These are phyloP conservation scores for Wickerhamiella brachini DNA, from an alignment of 805 yeast genomes.

Conservation along the genomic window DNA sequence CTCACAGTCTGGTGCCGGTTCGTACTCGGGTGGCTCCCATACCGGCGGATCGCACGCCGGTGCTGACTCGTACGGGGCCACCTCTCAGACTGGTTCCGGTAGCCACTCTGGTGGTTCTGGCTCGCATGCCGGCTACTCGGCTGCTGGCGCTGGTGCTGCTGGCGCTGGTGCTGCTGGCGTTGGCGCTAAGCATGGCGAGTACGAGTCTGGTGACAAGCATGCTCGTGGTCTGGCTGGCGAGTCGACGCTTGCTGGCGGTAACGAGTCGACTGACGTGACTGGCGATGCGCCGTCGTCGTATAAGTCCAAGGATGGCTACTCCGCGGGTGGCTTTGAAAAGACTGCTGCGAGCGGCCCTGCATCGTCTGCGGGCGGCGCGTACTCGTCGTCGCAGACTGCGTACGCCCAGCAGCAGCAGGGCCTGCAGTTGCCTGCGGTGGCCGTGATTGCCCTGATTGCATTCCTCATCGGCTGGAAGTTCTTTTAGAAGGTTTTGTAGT, in stretches of 20 bases:
- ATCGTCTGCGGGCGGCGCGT: slow-evolving; percentile 9
- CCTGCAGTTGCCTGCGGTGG: slow-evolving; percentile 42
- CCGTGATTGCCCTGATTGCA: slow-evolving; percentile 40
- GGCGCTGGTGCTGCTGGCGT: slow-evolving; percentile 6
- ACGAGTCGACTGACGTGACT: not conserved
- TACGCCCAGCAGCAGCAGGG: not conserved
- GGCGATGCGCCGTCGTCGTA: not conserved
- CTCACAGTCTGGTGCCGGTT: not conserved
- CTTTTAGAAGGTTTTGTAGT: slow-evolving; percentile 25
- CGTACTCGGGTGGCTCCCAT: slow-evolving; percentile 16
- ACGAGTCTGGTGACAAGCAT: not conserved
- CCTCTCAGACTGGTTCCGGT: too few species aligned
- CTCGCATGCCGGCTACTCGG: slow-evolving; percentile 1
- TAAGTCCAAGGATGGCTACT: not conserved
- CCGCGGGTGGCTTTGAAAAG: slow-evolving; percentile 7
- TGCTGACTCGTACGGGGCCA: too few species aligned
- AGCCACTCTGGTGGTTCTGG: too few species aligned
- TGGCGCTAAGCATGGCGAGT: slow-evolving; percentile 4
- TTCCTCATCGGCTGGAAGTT: slow-evolving; percentile 59
- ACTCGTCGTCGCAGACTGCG: not conserved
- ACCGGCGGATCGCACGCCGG: not conserved
- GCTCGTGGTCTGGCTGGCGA: not conserved
- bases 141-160: not conserved
- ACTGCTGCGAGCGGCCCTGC: slow-evolving; percentile 8
- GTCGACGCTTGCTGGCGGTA: not conserved